A percentile compares a stretch with the other conserved stretches of the same genome.
phyloP scores from a whole-genome alignment of 371 early-diverging fungal genomes.

The Mortierella sp. region DNA sequence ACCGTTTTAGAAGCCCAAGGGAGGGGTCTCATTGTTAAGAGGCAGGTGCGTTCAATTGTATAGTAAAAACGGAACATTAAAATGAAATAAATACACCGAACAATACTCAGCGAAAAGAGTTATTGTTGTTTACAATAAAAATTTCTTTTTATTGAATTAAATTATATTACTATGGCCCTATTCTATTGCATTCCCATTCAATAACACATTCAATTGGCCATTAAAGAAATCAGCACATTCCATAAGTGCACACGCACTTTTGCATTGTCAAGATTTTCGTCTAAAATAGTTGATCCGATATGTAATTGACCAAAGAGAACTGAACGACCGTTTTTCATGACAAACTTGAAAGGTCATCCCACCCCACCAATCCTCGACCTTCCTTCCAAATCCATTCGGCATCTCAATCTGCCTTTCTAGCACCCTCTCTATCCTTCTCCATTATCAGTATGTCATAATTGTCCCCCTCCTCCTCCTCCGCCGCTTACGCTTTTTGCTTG shows the following conservation, averaged over 20 bases:
- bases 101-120: neutral
- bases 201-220: too few species aligned
- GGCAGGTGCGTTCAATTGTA: too few species aligned
- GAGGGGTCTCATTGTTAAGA: too few species aligned
- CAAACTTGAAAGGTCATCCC: neutral
- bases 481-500: neutral
- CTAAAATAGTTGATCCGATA: conserved; percentile 26
- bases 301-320: conserved; percentile 3
- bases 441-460: neutral
- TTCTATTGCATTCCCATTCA: too few species aligned
- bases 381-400: neutral
- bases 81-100: neutral
- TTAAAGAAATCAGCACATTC: too few species aligned
- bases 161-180: too few species aligned
- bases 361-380: neutral
- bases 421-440: neutral
- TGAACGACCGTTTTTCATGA: neutral
- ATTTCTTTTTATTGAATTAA: neutral
- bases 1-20: neutral
- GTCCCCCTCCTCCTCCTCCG: neutral
- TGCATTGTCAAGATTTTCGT: conserved; percentile 1
- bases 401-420: neutral
- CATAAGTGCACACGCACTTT: conserved; percentile 11
- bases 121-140: too few species aligned
- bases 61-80: too few species aligned